Base-by-base conservation (phyloP, 768 basidiomycete species). In the Boletales sp. region DNA sequence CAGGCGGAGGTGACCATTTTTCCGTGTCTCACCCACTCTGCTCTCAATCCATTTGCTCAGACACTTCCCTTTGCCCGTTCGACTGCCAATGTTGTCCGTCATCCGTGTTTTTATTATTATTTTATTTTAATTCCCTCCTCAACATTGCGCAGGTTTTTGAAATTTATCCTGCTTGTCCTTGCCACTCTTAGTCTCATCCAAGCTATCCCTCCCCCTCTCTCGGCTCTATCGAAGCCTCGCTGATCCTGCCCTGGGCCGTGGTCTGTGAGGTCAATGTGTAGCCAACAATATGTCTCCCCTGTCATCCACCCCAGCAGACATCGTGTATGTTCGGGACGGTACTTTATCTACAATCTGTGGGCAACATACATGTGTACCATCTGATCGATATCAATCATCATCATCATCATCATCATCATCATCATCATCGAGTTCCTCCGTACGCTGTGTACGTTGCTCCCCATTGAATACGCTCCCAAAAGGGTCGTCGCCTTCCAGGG, bases 61-160 rank as follows among this genome's bases (percentile, higher is more conserved):
- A 88, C 65, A 91, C 90, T 0, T 80, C 87, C 4, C 66, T 87
- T 36, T 93, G 90, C 71, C 91, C 91, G 7, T 93, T 93, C 62
- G 91, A 93, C 65, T 93, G 91, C 66, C 75, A 88, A 34, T 93
- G 91, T 59, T 93, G 91, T 90, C 60, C 70, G 88, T 74, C 41
- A 19, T 35, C 33, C 34, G n/a, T 34, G 19, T 37, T 17, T 4
- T 12, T 9, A 21, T 41, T 28, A 31, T 33, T 51, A n/a, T 37
- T 33, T 25, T 12, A 40, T 31, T 38, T 19, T 30, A n/a, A 14
- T 15, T 41, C 18, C 31, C 17, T 15, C 31, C 17, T 15, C 25
- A 28, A 28, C 7, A 7, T 28, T 5, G 25, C 25, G 12, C 53
- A 68, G 67, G 67, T 52, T 68, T 67, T 39, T 68, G 49, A 67